Evolutionary conservation across 106 monocot species (phyloP).

Genomic region (Ottelia alismoides): DNA sequence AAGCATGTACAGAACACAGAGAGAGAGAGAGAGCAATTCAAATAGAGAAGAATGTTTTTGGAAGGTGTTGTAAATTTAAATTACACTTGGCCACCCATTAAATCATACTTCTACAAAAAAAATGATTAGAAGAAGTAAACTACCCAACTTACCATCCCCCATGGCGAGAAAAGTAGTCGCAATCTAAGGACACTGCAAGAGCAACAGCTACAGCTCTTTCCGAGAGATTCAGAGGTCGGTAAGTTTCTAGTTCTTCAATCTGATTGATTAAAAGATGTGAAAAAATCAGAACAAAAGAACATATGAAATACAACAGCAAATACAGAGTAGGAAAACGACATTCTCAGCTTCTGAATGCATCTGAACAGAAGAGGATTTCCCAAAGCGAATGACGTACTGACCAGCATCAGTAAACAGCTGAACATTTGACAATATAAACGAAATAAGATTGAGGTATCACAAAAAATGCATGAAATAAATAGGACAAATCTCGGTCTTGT

Average conservation of each 20-base stretch:
- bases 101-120: too few relatives aligned
- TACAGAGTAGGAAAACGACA: conserved; percentile 2
- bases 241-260: conserved; percentile 12
- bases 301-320: not conserved
- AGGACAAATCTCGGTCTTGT: too few relatives aligned
- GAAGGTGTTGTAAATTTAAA: too few relatives aligned
- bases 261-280: not conserved
- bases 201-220: conserved; percentile 26
- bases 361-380: conserved; percentile 18
- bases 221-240: conserved; percentile 5
- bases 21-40: too few relatives aligned
- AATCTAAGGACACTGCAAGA: conserved; percentile 27
- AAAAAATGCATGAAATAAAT: too few relatives aligned
- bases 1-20: too few relatives aligned
- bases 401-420: conserved; percentile 99
- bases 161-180: conserved; percentile 24
- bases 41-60: too few relatives aligned
- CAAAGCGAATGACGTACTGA: conserved; percentile 95
- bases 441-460: too few relatives aligned
- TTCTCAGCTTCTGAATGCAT: conserved; percentile 4
- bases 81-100: too few relatives aligned
- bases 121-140: too few relatives aligned
- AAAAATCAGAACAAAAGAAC: conserved; percentile 1
- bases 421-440: too few relatives aligned
- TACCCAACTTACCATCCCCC: conserved; percentile 26